Conservation (phyloP, 2,329 filamentous ascomycete species). For the Epichloe elymi region DNA sequence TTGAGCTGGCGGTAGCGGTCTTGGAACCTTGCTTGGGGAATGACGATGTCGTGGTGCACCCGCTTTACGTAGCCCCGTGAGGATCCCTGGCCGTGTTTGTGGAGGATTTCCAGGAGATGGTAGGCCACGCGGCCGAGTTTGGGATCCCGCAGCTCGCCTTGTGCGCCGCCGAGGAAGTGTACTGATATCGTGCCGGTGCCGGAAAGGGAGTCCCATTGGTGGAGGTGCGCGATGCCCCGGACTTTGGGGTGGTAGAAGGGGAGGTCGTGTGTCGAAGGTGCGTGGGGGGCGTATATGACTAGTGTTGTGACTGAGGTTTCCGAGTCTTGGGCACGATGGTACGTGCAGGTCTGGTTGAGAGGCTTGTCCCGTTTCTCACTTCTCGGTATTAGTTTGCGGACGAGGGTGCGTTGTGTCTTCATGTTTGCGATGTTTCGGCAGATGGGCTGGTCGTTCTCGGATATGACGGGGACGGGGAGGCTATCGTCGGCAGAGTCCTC, state of each 20-base stretch:
- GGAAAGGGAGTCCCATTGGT: constrained; percentile 42
- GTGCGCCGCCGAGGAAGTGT: constrained; percentile 42
- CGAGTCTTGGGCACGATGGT: constrained; percentile 35
- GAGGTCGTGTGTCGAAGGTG: constrained; percentile 43
- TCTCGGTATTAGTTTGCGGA: constrained; percentile 68
- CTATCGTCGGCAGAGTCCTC: constrained; percentile 1
- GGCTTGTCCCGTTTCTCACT: constrained; percentile 64
- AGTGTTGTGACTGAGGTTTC: constrained; percentile 17
- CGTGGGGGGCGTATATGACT: constrained; percentile 68
- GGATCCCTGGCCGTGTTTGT: constrained; percentile 60
- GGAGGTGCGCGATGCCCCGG: constrained; percentile 60
- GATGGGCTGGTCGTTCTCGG: constrained; percentile 2
- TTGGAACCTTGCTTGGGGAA: constrained; percentile 62
- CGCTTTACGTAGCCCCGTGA: constrained; percentile 62
- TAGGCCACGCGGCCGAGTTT: constrained; percentile 55
- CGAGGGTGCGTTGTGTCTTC: constrained; percentile 46
- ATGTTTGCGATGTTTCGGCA: constrained; percentile 13
- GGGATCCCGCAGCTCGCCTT: constrained; percentile 15
- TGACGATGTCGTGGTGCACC: constrained; percentile 68
- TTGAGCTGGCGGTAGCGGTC: constrained; percentile 74
- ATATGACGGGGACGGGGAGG: not conserved
- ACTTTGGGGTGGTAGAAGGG: constrained; percentile 85
- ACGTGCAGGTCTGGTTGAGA: constrained; percentile 71
- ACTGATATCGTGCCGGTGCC: constrained; percentile 40
- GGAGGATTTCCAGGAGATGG: constrained; percentile 52